Evolutionary conservation across 306 rosid genomes (phyloP).

Genomic region (Dryas drummondii): DNA sequence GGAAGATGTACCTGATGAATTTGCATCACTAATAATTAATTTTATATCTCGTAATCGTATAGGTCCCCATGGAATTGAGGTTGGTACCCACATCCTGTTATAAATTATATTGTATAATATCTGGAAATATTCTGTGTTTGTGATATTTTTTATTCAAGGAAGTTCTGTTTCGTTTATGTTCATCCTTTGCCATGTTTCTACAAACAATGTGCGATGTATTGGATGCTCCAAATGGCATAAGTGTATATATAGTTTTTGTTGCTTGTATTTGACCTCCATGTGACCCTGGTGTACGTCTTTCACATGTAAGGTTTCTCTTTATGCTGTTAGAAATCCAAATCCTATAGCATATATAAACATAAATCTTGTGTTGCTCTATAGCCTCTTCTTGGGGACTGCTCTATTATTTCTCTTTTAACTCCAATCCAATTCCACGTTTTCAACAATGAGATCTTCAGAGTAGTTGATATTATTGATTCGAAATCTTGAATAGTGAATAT

Average conservation of each 20-base stretch:
- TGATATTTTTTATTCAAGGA: not conserved
- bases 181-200: not conserved
- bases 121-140: not conserved
- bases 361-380: too few species aligned
- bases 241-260: not conserved
- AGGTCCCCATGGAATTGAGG: constrained; percentile 89
- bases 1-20: constrained; percentile 97
- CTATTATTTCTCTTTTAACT: too few species aligned
- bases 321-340: too few species aligned
- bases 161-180: not conserved
- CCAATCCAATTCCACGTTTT: too few species aligned
- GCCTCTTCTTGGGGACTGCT: too few species aligned
- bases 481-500: too few species aligned
- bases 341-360: too few species aligned
- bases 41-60: constrained; percentile 79
- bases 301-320: not conserved
- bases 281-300: not conserved
- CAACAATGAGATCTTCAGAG: too few species aligned
- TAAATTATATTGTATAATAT: not conserved
- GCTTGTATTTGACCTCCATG: not conserved
- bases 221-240: not conserved
- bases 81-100: constrained; percentile 36
- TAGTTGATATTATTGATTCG: too few species aligned
- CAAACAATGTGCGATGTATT: not conserved
- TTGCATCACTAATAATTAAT: constrained; percentile 60